phyloP scores from a whole-genome alignment of 2,329 filamentous ascomycete genomes.

The Neophaeococcomyces aloes region DNA sequence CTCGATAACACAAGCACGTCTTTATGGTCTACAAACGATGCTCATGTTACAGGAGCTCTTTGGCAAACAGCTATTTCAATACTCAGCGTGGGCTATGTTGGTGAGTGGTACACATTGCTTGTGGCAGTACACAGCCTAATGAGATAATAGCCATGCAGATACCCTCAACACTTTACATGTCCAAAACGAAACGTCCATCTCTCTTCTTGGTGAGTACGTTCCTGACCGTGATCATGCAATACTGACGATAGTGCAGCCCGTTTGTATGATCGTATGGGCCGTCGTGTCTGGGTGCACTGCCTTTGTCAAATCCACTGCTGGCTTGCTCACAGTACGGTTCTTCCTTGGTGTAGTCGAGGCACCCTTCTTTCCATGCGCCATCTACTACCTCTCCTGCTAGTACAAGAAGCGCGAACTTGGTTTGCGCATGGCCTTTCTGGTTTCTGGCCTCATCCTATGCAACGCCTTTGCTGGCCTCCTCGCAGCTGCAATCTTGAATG shows the following conservation, averaged over 20 bases:
- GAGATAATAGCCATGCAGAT: neutral
- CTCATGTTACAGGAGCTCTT: neutral
- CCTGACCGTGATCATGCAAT: neutral
- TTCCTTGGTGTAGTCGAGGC: conserved; percentile 43
- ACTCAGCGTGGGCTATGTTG: conserved; percentile 38
- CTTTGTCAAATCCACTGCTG: conserved; percentile 31
- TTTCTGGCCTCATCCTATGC: conserved; percentile 37
- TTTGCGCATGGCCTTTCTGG: conserved; percentile 38
- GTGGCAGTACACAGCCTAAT: neutral
- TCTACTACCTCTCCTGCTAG: conserved; percentile 52
- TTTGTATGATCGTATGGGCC: conserved; percentile 27
- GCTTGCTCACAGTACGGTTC: conserved; percentile 39
- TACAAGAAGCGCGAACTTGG: conserved; percentile 51
- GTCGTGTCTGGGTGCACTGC: conserved; percentile 26
- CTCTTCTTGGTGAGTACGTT: neutral
- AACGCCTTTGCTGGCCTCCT: conserved; percentile 38
- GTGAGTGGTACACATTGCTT: too few species aligned
- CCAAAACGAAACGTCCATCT: neutral
- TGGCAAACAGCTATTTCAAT: conserved; percentile 29
- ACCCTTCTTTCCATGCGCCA: conserved; percentile 44
- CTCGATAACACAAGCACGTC: conserved; percentile 46
- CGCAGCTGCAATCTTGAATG: conserved; percentile 35
- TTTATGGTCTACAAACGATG: conserved; percentile 42
- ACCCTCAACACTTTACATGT: neutral
- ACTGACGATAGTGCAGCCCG: too few species aligned